Evolutionary conservation across 2,329 filamentous ascomycete species (phyloP), one percentile per base, ranked within the genome.

Genomic region (Pestalotiopsis sp.): DNA sequence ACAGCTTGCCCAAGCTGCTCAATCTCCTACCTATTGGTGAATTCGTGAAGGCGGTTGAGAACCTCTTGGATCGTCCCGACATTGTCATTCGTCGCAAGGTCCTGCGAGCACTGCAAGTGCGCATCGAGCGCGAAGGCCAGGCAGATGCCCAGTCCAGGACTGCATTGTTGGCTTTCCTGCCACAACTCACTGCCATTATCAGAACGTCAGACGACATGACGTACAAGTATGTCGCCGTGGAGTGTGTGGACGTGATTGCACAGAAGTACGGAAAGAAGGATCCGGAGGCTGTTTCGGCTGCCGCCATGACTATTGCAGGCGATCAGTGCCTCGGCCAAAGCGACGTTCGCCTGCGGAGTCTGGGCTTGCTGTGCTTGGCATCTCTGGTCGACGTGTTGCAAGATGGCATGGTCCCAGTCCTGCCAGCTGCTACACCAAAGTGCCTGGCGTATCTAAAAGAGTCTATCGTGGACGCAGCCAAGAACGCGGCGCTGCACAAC

Each of bases 191-290:
- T 20, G 86, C 87, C 23, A 92, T 97, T 60, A 89, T 99, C 69
- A 85, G 91, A 67, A 88, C 92, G 64, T 92, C 92, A 6, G 83
- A 87, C 39, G 91, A 96, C 72, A 87, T 92, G 66, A 86, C 90
- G 36, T 91, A 96, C 78, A 94, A 95, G 81, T 91, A 94, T 74
- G 94, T 93, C 12, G 93, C 95, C 1, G 91, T 99, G 70, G 90
- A 91, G 45, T 98, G 95, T 74, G 91, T 98, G 59, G 95, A 98
- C 81, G 93, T 93, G 79, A 97, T 99, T 71, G 89, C 93, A 2
- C 95, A 98, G 81, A 95, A 95, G 79, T 98, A 97, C 78, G 97
- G 96, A 73, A 97, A 96, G 84, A 97, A 95, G 79, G 93, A 97
- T 75, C 86, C 92, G 1, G 89, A 92, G 72, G 91, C 90, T 59